Percentiles rank a stretch among this genome's conserved stretches.
These are phyloP conservation scores for Coffea humblotiana DNA, from an alignment of 305 asterid genomes.

Conservation along the genomic window DNA sequence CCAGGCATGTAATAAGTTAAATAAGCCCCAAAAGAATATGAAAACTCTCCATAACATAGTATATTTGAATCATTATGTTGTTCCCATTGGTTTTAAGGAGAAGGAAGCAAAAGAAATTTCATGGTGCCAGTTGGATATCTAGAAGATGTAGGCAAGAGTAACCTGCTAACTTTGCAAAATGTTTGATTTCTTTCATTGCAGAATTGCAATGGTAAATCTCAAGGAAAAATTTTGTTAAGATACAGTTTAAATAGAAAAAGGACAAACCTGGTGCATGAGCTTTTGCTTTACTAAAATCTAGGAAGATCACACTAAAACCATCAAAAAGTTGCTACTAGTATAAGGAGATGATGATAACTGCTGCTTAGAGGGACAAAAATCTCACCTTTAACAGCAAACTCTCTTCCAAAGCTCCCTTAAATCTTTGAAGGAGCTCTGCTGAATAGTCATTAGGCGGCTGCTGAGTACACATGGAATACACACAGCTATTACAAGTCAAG, in stretches of 20 bases:
- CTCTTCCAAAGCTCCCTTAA: slow-evolving; percentile 21
- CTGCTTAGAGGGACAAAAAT: background rate
- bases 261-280: background rate
- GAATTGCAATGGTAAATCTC: background rate
- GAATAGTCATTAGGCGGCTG: slow-evolving; percentile 21
- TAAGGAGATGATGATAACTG: slow-evolving; percentile 7
- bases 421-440: slow-evolving; percentile 19
- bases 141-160: background rate
- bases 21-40: background rate
- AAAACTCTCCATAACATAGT: background rate
- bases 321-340: background rate
- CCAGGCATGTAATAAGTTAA: background rate
- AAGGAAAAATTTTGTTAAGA: background rate
- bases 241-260: background rate
- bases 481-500: slow-evolving; percentile 26
- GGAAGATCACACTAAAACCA: background rate
- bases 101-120: background rate
- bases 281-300: background rate
- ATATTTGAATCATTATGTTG: too few relatives aligned
- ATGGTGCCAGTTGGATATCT: background rate
- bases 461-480: slow-evolving; percentile 23
- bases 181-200: background rate
- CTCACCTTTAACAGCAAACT: slow-evolving; percentile 21
- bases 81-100: background rate
- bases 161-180: background rate